These are phyloP conservation scores for Stephania yunnanensis DNA, from an alignment of 164 flowering plant genomes.

Conservation along the genomic window DNA sequence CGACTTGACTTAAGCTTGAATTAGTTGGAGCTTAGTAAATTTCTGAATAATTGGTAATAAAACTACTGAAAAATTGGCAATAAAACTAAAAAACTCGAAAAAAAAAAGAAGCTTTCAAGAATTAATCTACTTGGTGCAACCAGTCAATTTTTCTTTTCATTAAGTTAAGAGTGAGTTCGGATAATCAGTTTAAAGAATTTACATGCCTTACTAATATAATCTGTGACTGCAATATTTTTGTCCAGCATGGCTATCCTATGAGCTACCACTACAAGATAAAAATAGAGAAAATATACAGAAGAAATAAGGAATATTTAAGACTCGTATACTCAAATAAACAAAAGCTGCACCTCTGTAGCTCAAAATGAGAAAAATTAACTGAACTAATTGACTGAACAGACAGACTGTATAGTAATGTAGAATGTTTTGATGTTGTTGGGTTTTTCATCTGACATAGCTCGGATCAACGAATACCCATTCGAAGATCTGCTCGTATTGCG, in stretches of 20 bases:
- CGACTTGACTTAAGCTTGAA: too few relatives aligned
- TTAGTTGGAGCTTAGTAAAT: too few relatives aligned
- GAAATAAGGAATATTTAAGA: not conserved
- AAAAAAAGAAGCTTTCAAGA: too few relatives aligned
- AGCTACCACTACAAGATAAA: not conserved
- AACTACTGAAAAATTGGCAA: too few relatives aligned
- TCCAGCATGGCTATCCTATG: not conserved
- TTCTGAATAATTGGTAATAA: too few relatives aligned
- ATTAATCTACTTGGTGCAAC: too few relatives aligned
- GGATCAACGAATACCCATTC: conserved; percentile 75
- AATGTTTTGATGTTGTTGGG: not conserved
- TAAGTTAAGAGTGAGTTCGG: too few relatives aligned
- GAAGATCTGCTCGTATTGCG: conserved; percentile 73
- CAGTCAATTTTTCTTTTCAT: too few relatives aligned
- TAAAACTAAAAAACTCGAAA: too few relatives aligned
- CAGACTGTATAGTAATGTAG: not conserved
- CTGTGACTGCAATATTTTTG: not conserved
- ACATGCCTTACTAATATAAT: too few relatives aligned
- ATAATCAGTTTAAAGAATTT: too few relatives aligned
- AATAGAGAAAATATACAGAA: not conserved
- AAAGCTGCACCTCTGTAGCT: not conserved
- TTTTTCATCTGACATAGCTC: conserved; percentile 47
- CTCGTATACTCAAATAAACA: not conserved
- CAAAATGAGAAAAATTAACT: not conserved
- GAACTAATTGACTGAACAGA: not conserved